Base-by-base conservation (phyloP, 768 basidiomycete species). In the Sarcomyxa edulis region DNA sequence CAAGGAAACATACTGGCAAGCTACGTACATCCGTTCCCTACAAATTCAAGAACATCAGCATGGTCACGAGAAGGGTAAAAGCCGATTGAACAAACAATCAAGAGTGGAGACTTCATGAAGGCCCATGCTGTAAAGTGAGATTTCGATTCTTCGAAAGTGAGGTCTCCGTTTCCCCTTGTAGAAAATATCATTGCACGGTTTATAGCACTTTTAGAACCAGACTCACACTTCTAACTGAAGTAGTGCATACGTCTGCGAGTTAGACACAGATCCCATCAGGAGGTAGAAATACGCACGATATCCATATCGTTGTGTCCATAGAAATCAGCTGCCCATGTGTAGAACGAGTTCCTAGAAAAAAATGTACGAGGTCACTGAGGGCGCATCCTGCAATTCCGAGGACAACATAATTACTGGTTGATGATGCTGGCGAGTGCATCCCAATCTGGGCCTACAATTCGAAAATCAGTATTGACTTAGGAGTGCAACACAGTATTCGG, bases 41-140 rank as follows among this genome's bases (percentile, higher is more conserved):
- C 64, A 65, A 39, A 26, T 21, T 8, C 18, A 9, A 8, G 20
- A 45, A 36, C 22, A 22, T 31, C 22, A 30, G 37, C 23, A 26
- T 21, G 15, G 31, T 18, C 16, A 26, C 26, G 6, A 23, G 22
- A 5, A 27, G 24, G 22, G 31, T 29, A 7, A n/a, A n/a, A 32
- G 14, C 22, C 18, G 10, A 5, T 52, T 56, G n/a, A n/a, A n/a
- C n/a, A n/a, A n/a, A n/a, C 24, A 20, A 67, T 63, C 42, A 84
- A 52, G 19, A 84, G 66, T 3, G 81, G 81, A 0, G 60, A 63
- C 50, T 82, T 84, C 74, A 82, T 71, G 21, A 84, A 56, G 24
- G 78, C 78, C 81, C 82, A 84, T 0, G 76, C 79, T 0, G 81
- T 83, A 52, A 83, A 84, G 51, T 84, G 81, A 3, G 78, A 68